A percentile compares a stretch with the other conserved stretches of the same genome.
phyloP scores from a whole-genome alignment of 768 basidiomycete genomes.

The Tremella fuciformis region DNA sequence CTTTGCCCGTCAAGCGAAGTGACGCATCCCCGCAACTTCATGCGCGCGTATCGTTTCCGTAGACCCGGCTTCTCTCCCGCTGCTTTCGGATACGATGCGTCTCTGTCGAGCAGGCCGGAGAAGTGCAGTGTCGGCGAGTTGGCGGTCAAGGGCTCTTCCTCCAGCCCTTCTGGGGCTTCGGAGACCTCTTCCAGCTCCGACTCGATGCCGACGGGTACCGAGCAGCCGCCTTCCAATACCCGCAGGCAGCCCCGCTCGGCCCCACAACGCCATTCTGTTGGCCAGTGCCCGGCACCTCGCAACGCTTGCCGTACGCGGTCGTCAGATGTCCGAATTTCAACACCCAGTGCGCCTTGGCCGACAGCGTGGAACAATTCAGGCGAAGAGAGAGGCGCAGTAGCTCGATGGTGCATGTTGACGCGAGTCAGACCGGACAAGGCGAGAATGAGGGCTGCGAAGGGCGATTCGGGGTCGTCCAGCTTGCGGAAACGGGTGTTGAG shows the following conservation, averaged over 20 bases:
- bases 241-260: conserved; percentile 85
- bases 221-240: conserved; percentile 94
- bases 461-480: conserved; percentile 75
- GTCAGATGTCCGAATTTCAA: conserved; percentile 73
- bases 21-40: conserved; percentile 75
- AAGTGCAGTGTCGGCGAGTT: conserved; percentile 9
- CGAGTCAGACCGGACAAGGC: conserved; percentile 90
- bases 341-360: conserved; percentile 85
- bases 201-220: conserved; percentile 85
- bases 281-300: conserved; percentile 67
- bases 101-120: conserved; percentile 4
- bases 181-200: conserved; percentile 55
- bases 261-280: conserved; percentile 70
- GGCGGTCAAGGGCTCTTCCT: conserved; percentile 5
- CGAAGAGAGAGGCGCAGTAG: conserved; percentile 68
- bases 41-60: conserved; percentile 36
- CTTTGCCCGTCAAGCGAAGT: conserved; percentile 72
- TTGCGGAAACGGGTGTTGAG: conserved; percentile 86
- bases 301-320: conserved; percentile 63
- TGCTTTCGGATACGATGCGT: conserved; percentile 2
- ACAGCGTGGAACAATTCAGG: conserved; percentile 78
- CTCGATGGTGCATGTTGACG: conserved; percentile 62
- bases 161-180: conserved; percentile 37
- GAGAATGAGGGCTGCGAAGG: conserved; percentile 83
- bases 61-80: conserved; percentile 10